These are phyloP conservation scores for Penicillium steckii DNA, from an alignment of 495 filamentous ascomycete genomes.

Conservation along the genomic window DNA sequence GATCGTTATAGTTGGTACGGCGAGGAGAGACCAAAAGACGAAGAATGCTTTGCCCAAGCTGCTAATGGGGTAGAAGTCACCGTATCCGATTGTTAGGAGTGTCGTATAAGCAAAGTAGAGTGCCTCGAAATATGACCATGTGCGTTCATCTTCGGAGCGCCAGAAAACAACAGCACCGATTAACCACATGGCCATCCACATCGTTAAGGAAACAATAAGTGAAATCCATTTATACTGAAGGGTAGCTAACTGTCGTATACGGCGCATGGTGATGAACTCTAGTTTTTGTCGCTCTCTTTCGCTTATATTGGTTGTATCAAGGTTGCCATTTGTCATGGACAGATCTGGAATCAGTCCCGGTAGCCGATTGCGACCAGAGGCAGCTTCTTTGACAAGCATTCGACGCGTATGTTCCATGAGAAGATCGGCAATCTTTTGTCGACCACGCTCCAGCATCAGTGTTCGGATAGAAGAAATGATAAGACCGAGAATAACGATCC, in stretches of 20 bases:
- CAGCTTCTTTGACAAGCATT: constrained; percentile 43
- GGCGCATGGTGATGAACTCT: constrained; percentile 79
- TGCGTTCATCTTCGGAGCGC: constrained; percentile 50
- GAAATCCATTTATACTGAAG: constrained; percentile 64
- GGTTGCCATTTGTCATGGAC: background rate
- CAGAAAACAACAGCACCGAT: constrained; percentile 74
- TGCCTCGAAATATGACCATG: constrained; percentile 78
- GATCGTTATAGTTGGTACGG: constrained; percentile 78
- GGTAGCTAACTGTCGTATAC: constrained; percentile 60
- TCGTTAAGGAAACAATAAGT: constrained; percentile 58
- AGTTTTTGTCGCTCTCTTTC: constrained; percentile 62
- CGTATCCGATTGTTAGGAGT: constrained; percentile 84
- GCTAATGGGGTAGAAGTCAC: constrained; percentile 67
- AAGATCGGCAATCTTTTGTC: constrained; percentile 64
- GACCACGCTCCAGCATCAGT: constrained; percentile 75
- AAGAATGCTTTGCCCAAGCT: constrained; percentile 79
- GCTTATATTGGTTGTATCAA: background rate
- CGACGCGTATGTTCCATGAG: constrained; percentile 69
- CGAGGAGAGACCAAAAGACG: constrained; percentile 85
- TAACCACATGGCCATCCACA: constrained; percentile 76
- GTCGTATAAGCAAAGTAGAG: constrained; percentile 80
- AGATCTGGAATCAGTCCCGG: constrained; percentile 16
- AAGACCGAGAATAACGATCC: constrained; percentile 80
- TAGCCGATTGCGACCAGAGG: constrained; percentile 9
- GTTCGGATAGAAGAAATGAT: constrained; percentile 80